Conservation (phyloP, 176 grass and related monocot species). For the Avena insularis region DNA sequence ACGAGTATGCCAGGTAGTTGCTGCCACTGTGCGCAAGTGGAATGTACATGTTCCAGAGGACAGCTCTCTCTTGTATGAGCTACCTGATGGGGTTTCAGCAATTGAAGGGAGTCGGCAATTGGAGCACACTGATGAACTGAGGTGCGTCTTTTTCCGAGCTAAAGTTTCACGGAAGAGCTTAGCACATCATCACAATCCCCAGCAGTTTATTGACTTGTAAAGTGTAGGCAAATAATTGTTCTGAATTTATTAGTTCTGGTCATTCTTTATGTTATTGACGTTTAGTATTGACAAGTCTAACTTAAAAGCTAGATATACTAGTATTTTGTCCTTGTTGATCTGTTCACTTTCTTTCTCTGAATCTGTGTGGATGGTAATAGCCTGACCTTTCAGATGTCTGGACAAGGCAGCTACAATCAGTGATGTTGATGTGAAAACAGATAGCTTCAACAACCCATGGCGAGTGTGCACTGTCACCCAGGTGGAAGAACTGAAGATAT, state of each 20-base stretch:
- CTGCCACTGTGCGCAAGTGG: conserved; percentile 80
- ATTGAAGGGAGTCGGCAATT: conserved; percentile 90
- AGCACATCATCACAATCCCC: neutral
- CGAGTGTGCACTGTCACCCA: conserved; percentile 78
- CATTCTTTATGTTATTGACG: conserved; percentile 8
- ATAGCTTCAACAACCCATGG: conserved; percentile 64
- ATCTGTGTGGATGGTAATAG: neutral
- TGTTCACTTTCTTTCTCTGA: neutral
- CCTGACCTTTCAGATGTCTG: conserved; percentile 62
- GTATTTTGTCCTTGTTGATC: neutral
- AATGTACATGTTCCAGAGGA: conserved; percentile 56
- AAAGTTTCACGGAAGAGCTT: neutral
- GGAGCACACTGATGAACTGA: conserved; percentile 77
- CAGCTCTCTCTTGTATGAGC: conserved; percentile 69
- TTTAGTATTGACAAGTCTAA: conserved; percentile 5
- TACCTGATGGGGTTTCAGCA: conserved; percentile 66
- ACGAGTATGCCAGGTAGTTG: conserved; percentile 78
- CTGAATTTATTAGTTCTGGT: neutral
- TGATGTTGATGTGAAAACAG: conserved; percentile 66
- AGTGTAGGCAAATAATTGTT: conserved; percentile 6
- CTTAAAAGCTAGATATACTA: neutral
- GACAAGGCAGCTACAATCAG: conserved; percentile 85
- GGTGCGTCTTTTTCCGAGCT: conserved; percentile 38
- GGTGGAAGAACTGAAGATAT: conserved; percentile 91
- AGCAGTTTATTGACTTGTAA: neutral